Evolutionary conservation across 441 rosid genomes (phyloP), one percentile per base, ranked within the genome.

Genomic region (Croton laevigatus): DNA sequence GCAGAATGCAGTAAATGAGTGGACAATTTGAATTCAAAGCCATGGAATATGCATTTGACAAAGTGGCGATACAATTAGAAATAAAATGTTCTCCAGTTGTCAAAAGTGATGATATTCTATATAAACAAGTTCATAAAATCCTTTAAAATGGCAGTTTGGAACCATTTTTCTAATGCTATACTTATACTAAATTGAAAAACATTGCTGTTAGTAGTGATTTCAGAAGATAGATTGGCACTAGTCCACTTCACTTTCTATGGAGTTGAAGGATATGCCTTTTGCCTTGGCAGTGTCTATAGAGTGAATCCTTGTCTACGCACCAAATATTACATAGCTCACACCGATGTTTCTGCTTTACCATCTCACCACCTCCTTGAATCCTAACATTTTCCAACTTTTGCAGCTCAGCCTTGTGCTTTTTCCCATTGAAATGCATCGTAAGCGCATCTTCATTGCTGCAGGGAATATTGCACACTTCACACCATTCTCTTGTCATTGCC

Each of bases 381-480:
- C 22, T 32, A 34, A 36, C 65, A 22, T 16, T 36, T 20, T 61
- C 66, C 13, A 45, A 51, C 45, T 44, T 63, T 44, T 13, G 54
- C 14, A 67, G 58, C 45, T 74, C 60, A 20, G 46, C 67, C 68
- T 45, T 62, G 71, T 74, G 76, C 59, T 69, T 59, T 49, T 70
- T 70, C 6, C 78, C 73, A 13, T 55, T 14, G 58, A 70, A 57
- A 46, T 78, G 79, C 66, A 44, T 19, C 65, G 42, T 60, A 7
- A 70, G 46, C 8, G 32, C 16, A 12, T 42, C 36, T 48, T 48
- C 77, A 68, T 65, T 61, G 32, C 23, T 0, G 32, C 68, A 68
- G 14, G 37, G 34, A 53, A 67, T 64, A 70, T 72, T 66, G 60
- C 79, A 78, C 42, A 77, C 27, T 17, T 37, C 23, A 19, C 79